Conservation (phyloP, 768 basidiomycete species). For the Xerocomus spinulosus region DNA sequence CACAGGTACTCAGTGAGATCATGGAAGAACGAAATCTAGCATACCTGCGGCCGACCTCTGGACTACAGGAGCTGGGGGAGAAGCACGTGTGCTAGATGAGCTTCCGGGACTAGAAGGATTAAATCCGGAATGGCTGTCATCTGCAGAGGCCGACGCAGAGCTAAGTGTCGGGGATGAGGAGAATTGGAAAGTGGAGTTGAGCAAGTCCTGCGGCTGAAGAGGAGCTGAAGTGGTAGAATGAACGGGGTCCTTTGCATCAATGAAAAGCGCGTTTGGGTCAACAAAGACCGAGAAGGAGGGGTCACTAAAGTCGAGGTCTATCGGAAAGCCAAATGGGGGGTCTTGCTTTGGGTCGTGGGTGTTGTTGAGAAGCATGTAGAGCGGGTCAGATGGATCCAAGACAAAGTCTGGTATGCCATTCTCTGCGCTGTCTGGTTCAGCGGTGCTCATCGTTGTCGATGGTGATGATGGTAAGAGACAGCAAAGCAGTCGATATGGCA, state of each 20-base stretch:
- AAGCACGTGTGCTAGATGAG: conserved; percentile 26
- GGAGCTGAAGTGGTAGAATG: conserved; percentile 15
- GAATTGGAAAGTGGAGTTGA: conserved; percentile 36
- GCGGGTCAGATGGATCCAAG: conserved; percentile 53
- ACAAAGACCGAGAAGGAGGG: conserved; percentile 44
- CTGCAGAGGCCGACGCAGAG: conserved; percentile 30
- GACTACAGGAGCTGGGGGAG: conserved; percentile 28
- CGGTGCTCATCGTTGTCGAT: conserved; percentile 17
- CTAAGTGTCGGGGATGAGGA: conserved; percentile 33
- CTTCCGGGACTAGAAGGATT: conserved; percentile 24
- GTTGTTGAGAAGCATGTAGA: conserved; percentile 54
- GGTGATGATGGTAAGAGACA: neutral
- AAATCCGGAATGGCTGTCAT: conserved; percentile 22
- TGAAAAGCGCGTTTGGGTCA: conserved; percentile 60
- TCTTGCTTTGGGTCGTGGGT: conserved; percentile 32
- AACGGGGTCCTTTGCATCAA: conserved; percentile 26
- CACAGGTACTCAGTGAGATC: neutral
- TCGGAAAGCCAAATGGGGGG: conserved; percentile 38
- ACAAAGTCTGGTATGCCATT: conserved; percentile 34
- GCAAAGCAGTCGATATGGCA: conserved; percentile 12
- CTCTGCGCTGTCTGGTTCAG: conserved; percentile 10
- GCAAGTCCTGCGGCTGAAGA: conserved; percentile 28
- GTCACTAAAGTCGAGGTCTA: conserved; percentile 62
- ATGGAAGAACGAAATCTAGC: neutral
- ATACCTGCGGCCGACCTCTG: conserved; percentile 21